Evolutionary conservation across 2,329 filamentous ascomycete species (phyloP).

Genomic region (Exophiala alcalophila): DNA sequence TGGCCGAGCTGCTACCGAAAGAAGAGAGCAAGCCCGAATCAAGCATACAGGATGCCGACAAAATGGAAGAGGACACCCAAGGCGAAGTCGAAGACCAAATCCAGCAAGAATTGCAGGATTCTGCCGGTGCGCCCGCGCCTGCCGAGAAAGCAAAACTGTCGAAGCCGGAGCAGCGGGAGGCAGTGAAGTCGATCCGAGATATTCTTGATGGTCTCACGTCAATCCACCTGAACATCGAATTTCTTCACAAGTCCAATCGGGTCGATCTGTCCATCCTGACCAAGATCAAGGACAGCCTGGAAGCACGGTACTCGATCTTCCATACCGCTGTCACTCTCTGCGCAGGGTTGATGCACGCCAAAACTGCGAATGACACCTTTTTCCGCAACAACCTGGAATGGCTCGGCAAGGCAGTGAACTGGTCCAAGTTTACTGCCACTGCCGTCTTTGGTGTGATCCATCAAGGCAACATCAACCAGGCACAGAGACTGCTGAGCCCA

Average conservation of each 20-base stretch:
- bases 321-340: slow-evolving; percentile 96
- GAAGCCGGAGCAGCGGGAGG: slow-evolving; percentile 50
- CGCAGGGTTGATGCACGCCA: slow-evolving; percentile 99
- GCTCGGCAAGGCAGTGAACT: slow-evolving; percentile 97
- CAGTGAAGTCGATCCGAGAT: slow-evolving; percentile 56
- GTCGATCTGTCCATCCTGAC: slow-evolving; percentile 90
- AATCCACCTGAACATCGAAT: slow-evolving; percentile 92
- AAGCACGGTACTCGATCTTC: slow-evolving; percentile 96
- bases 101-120: slow-evolving; percentile 52
- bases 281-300: slow-evolving; percentile 92
- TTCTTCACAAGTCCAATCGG: slow-evolving; percentile 92
- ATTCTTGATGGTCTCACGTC: slow-evolving; percentile 86
- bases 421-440: slow-evolving; percentile 98
- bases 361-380: slow-evolving; percentile 96
- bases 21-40: slow-evolving; percentile 47
- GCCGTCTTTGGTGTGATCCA: slow-evolving; percentile 96
- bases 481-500: slow-evolving; percentile 86
- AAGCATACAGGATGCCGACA: slow-evolving; percentile 6
- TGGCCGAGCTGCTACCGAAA: slow-evolving; percentile 58
- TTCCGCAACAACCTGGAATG: slow-evolving; percentile 97
- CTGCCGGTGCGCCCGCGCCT: slow-evolving; percentile 47
- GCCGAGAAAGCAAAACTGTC: slow-evolving; percentile 43
- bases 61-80: slow-evolving; percentile 52
- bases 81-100: slow-evolving; percentile 50
- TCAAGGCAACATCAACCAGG: slow-evolving; percentile 88